Conservation (phyloP, 768 basidiomycete species). For the Leccinum pellstonianum region DNA sequence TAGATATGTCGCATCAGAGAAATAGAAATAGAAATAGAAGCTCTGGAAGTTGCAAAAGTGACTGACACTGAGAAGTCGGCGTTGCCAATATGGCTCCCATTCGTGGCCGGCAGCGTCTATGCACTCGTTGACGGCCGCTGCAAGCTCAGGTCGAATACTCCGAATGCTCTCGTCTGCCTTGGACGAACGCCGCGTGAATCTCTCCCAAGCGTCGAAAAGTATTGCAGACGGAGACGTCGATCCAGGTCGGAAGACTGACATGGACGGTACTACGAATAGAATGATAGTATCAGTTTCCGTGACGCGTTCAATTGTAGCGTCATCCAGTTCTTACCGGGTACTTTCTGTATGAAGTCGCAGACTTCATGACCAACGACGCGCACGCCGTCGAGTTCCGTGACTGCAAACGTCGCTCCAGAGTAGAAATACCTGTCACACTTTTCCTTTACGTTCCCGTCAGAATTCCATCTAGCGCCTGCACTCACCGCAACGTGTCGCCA, state of each 20-base stretch:
- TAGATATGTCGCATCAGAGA: conserved; percentile 29
- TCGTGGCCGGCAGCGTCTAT: conserved; percentile 93
- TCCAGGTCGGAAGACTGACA: conserved; percentile 88
- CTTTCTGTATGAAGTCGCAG: conserved; percentile 91
- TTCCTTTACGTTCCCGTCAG: conserved; percentile 5
- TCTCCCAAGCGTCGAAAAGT: conserved; percentile 89
- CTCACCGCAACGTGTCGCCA: conserved; percentile 82
- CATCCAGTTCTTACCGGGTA: conserved; percentile 65
- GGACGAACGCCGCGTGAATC: conserved; percentile 78
- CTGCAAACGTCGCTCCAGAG: conserved; percentile 66
- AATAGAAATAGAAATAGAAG: not conserved
- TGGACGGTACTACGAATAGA: conserved; percentile 56
- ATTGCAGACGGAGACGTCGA: conserved; percentile 91
- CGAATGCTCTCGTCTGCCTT: conserved; percentile 93
- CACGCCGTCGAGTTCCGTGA: conserved; percentile 89
- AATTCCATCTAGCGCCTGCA: conserved; percentile 2
- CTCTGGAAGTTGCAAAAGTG: not conserved
- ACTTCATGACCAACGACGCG: conserved; percentile 77
- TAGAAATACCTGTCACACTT: conserved; percentile 69
- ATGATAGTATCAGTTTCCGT: not conserved
- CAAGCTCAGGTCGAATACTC: conserved; percentile 82
- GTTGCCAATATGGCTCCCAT: conserved; percentile 90
- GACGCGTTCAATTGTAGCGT: not conserved
- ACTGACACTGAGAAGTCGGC: conserved; percentile 73
- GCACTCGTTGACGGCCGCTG: conserved; percentile 84